A percentile compares a stretch with the other conserved stretches of the same genome.
Conservation (phyloP, 2,329 filamentous ascomycete genomes). For the Ophiostoma sp. region DNA sequence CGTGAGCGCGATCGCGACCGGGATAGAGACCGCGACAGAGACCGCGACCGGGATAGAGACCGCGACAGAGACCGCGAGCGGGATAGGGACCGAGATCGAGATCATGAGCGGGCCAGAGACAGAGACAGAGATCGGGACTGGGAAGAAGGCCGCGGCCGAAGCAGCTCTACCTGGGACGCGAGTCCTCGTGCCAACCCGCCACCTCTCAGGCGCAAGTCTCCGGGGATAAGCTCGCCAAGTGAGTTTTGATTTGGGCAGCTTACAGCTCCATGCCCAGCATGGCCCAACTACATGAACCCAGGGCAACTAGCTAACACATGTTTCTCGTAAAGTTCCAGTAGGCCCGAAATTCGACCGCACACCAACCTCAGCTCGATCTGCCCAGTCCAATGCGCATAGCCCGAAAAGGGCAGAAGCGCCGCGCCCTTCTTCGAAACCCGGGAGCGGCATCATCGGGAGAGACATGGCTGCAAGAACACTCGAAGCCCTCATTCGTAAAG, state of each 20-base stretch:
- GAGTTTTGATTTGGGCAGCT: background rate
- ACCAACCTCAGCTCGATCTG: background rate
- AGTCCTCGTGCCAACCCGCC: background rate
- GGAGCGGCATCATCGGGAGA: background rate
- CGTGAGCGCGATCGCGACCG: slow-evolving; percentile 9
- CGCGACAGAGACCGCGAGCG: slow-evolving; percentile 4
- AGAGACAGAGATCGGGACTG: background rate
- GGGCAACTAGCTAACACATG: background rate
- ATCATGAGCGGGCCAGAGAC: background rate
- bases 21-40: slow-evolving; percentile 18
- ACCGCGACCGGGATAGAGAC: slow-evolving; percentile 21
- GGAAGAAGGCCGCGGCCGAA: background rate
- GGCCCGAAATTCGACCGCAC: background rate
- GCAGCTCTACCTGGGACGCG: background rate
- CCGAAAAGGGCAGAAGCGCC: background rate
- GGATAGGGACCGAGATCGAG: background rate
- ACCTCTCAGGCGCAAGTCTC: background rate
- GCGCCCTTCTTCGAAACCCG: background rate
- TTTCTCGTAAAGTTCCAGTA: background rate
- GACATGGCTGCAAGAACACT: background rate
- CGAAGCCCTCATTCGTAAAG: background rate
- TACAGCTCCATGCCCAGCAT: too few species aligned
- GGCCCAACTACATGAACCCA: background rate
- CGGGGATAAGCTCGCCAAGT: background rate
- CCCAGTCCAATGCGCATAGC: background rate